Conservation (phyloP, 108 stramenopile genomes). For the Cyclostephanos invisitatus region DNA sequence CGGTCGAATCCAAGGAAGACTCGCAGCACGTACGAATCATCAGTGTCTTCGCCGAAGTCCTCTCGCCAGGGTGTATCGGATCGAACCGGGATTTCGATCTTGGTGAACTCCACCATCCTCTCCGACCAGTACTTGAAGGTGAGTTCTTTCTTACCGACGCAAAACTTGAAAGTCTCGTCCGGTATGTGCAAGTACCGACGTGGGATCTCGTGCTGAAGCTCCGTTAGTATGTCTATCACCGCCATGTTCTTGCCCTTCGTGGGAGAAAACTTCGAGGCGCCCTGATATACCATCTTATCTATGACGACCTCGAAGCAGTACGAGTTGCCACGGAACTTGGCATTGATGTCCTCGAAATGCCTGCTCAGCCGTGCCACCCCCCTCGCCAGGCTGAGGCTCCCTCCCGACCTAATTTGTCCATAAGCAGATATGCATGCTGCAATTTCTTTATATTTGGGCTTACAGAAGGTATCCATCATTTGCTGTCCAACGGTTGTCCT, state of each 20-base stretch:
- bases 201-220: constrained; percentile 46
- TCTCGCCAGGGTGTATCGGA: constrained; percentile 22
- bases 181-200: constrained; percentile 57
- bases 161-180: constrained; percentile 23
- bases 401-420: background rate
- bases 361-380: constrained; percentile 9
- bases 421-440: constrained; percentile 10
- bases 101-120: constrained; percentile 51
- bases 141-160: constrained; percentile 30
- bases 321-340: constrained; percentile 2
- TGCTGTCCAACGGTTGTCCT: background rate
- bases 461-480: constrained; percentile 8
- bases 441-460: constrained; percentile 2
- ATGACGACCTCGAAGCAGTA: constrained; percentile 25
- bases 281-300: constrained; percentile 17
- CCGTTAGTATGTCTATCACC: constrained; percentile 16
- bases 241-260: constrained; percentile 1
- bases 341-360: constrained; percentile 11
- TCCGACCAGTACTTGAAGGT: constrained; percentile 54
- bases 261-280: background rate
- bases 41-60: constrained; percentile 18
- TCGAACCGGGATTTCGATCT: constrained; percentile 37
- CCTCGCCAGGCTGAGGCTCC: background rate
- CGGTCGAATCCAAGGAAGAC: constrained; percentile 24
- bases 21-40: constrained; percentile 16